Conservation (phyloP, 2,329 filamentous ascomycete genomes). For the Colletotrichum cordylinicola region DNA sequence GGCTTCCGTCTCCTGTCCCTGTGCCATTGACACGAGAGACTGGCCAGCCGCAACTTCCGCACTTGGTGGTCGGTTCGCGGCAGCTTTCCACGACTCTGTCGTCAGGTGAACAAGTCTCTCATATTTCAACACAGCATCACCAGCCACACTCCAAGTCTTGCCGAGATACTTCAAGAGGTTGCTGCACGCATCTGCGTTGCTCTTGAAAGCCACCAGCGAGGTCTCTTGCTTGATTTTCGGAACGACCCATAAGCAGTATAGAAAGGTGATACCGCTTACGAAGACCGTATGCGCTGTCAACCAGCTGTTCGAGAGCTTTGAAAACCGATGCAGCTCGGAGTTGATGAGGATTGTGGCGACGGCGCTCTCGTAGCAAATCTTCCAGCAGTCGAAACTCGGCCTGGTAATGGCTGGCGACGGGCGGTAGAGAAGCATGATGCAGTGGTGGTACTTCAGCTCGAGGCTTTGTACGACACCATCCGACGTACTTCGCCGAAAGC, state of each 20-base stretch:
- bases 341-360: conserved; percentile 32
- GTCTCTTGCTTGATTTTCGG: background rate
- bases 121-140: conserved; percentile 38
- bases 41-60: background rate
- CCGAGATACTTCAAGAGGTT: conserved; percentile 26
- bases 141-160: conserved; percentile 36
- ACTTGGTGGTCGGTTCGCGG: background rate
- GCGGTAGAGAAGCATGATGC: conserved; percentile 33
- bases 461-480: conserved; percentile 26
- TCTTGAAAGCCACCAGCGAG: background rate
- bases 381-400: conserved; percentile 27
- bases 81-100: background rate
- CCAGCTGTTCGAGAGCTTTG: conserved; percentile 33
- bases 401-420: conserved; percentile 31
- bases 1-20: background rate
- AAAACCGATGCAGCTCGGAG: conserved; percentile 30
- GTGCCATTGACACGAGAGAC: background rate
- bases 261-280: conserved; percentile 33
- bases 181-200: conserved; percentile 24
- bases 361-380: conserved; percentile 31
- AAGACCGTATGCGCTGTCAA: conserved; percentile 35
- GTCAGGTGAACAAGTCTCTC: conserved; percentile 12
- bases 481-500: background rate
- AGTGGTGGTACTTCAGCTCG: conserved; percentile 36
- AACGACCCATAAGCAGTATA: conserved; percentile 29